Percentiles rank a stretch among this genome's conserved stretches.
Evolutionary conservation across 2,329 filamentous ascomycete species (phyloP).

Genomic region (Diaporthe citrichinensis): DNA sequence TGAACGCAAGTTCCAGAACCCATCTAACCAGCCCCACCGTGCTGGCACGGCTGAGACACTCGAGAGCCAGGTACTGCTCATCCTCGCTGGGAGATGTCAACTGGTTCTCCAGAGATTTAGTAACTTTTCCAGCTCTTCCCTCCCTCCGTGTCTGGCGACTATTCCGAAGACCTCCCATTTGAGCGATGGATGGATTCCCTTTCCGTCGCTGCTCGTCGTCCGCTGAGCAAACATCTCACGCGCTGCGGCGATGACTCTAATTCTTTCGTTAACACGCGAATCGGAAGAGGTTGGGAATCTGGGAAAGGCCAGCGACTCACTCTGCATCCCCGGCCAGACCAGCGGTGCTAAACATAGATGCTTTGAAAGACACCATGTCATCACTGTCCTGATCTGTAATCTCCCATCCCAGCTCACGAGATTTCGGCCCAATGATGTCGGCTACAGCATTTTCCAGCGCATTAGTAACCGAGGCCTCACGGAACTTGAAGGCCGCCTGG

Average conservation of each 20-base stretch:
- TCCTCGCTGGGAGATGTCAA: background rate
- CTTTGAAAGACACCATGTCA: slow-evolving; percentile 2
- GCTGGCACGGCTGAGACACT: background rate
- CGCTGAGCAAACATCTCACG: background rate
- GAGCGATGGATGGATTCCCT: background rate
- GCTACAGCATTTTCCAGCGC: background rate
- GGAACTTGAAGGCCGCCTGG: background rate
- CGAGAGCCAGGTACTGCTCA: background rate
- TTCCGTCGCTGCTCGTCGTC: background rate
- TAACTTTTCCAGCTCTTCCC: background rate
- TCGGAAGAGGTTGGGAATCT: no score
- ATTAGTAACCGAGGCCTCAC: background rate
- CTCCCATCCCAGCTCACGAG: background rate
- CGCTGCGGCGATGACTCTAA: background rate
- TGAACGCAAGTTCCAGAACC: background rate
- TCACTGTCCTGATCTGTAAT: background rate
- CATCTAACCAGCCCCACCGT: background rate
- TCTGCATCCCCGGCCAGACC: background rate
- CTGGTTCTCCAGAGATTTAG: background rate
- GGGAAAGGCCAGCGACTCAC: background rate
- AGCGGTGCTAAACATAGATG: background rate
- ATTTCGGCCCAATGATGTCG: background rate
- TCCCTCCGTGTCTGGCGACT: background rate
- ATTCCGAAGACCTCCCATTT: background rate
- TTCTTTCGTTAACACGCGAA: background rate